A percentile compares a stretch with the other conserved stretches of the same genome.
These are phyloP conservation scores for Caloboletus firmus DNA, from an alignment of 1,284 basidiomycete genomes.

Conservation along the genomic window DNA sequence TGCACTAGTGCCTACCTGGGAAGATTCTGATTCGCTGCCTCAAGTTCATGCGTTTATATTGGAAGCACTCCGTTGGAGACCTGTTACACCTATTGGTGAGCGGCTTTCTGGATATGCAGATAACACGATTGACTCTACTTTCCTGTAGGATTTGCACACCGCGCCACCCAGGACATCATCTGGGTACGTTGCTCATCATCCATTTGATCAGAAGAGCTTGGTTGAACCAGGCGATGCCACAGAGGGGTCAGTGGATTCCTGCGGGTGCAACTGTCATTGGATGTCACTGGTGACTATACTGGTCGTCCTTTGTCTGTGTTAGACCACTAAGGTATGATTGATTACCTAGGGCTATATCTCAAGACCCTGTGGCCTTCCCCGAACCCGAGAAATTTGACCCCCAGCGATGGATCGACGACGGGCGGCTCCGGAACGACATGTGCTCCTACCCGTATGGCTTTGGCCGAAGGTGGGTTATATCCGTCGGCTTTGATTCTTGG, in stretches of 20 bases:
- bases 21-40: slow-evolving; percentile 50
- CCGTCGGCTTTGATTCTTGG: background rate
- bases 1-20: slow-evolving; percentile 48
- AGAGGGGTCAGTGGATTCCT: slow-evolving; percentile 58
- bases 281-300: slow-evolving; percentile 34
- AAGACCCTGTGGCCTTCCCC: slow-evolving; percentile 55
- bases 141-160: slow-evolving; percentile 51
- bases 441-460: slow-evolving; percentile 58
- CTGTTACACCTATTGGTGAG: slow-evolving; percentile 50
- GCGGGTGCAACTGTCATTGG: slow-evolving; percentile 58
- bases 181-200: slow-evolving; percentile 43
- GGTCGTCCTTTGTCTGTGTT: background rate
- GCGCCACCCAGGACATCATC: slow-evolving; percentile 57
- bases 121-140: background rate
- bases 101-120: background rate
- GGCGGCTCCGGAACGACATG: slow-evolving; percentile 49
- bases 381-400: slow-evolving; percentile 61
- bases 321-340: background rate
- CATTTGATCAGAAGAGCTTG: background rate
- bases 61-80: slow-evolving; percentile 65
- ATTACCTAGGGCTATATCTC: slow-evolving; percentile 45
- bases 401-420: slow-evolving; percentile 54
- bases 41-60: slow-evolving; percentile 59
- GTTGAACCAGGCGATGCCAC: background rate
- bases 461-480: slow-evolving; percentile 48